phyloP scores from a whole-genome alignment of 2,329 filamentous ascomycete species.

The Alternaria alternata region DNA sequence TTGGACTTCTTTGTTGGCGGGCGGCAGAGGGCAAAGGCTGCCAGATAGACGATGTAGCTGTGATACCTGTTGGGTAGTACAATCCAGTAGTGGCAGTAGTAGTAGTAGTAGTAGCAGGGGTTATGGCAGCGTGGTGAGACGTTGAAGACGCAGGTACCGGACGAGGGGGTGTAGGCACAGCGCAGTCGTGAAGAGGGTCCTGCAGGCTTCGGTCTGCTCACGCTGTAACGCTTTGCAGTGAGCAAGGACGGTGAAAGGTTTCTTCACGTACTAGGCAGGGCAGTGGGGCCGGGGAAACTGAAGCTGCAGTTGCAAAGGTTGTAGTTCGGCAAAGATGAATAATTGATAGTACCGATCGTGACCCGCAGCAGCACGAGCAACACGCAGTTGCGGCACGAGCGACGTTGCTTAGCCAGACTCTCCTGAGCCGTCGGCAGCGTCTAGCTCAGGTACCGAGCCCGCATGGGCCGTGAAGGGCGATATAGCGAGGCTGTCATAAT shows the following conservation, averaged over 20 bases:
- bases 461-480: conserved; percentile 39
- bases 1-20: conserved; percentile 27
- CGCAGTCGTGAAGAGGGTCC: conserved; percentile 25
- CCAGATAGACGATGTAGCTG: conserved; percentile 35
- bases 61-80: conserved; percentile 37
- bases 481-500: conserved; percentile 45
- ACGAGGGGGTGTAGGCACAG: conserved; percentile 33
- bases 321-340: conserved; percentile 39
- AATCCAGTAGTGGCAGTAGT: conserved; percentile 32
- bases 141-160: conserved; percentile 44
- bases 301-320: conserved; percentile 39
- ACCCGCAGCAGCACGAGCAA: conserved; percentile 27
- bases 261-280: conserved; percentile 38
- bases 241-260: conserved; percentile 34
- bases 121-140: conserved; percentile 41
- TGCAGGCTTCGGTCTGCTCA: conserved; percentile 30
- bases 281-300: conserved; percentile 41
- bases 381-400: conserved; percentile 33
- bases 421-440: conserved; percentile 29
- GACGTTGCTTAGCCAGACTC: conserved; percentile 32
- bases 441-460: conserved; percentile 45
- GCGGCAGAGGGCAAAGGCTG: conserved; percentile 28
- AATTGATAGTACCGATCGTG: conserved; percentile 44
- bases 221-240: conserved; percentile 25
- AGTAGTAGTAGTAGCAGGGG: conserved; percentile 32